Conservation (phyloP, 192 early-diverging fungal species). For the Spizellomyces sp. region DNA sequence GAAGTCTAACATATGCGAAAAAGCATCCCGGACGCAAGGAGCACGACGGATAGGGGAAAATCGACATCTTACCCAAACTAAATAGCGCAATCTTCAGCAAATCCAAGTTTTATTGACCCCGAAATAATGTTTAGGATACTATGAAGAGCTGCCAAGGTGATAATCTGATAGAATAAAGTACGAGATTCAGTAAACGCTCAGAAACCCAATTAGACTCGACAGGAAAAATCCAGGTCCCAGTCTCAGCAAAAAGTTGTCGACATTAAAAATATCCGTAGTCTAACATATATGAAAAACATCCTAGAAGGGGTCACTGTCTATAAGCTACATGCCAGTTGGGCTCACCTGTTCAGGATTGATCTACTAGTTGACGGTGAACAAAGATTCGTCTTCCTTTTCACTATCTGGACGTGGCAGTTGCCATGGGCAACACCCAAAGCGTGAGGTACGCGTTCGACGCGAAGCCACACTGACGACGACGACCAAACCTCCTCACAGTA, state of each 20-base stretch:
- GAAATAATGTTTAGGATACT: background rate
- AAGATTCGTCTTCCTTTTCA: too few species aligned
- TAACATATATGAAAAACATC: constrained; percentile 13
- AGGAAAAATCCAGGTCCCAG: too few species aligned
- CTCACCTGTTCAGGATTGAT: too few species aligned
- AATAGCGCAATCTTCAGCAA: background rate
- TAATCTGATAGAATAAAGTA: background rate
- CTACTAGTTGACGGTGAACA: too few species aligned
- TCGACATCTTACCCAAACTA: background rate
- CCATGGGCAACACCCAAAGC: too few species aligned
- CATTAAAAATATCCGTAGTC: constrained; percentile 4
- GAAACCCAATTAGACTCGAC: too few species aligned
- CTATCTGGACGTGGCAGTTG: too few species aligned
- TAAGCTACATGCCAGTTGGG: background rate
- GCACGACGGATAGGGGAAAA: background rate
- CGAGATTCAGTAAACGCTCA: too few species aligned
- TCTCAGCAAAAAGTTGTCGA: background rate
- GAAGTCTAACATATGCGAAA: constrained; percentile 17
- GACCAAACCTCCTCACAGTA: too few species aligned
- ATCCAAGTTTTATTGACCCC: background rate
- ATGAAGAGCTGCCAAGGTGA: background rate
- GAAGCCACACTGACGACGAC: too few species aligned
- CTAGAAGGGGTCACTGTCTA: background rate
- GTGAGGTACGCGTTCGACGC: too few species aligned
- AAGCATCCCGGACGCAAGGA: background rate